Percentiles rank a stretch among this genome's conserved stretches.
Conservation (phyloP, 331 rosid genomes). For the Malus hybrid region DNA sequence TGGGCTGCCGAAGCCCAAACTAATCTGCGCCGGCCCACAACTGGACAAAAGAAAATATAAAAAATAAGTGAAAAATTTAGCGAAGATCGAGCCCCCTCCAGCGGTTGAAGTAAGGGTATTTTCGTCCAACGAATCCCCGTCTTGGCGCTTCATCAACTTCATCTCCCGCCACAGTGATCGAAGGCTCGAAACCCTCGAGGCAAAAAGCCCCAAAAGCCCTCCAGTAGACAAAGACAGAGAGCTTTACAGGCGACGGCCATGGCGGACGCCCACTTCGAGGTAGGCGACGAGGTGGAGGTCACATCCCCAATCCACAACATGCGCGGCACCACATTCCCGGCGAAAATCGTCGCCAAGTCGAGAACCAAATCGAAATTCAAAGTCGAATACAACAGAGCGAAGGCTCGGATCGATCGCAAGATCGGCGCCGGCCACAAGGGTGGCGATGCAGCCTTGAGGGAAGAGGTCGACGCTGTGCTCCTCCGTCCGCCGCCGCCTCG, state of each 20-base stretch:
- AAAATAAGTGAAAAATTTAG: too few relatives aligned
- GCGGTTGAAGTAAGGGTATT: too few relatives aligned
- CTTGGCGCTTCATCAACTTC: not conserved
- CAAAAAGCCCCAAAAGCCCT: too few relatives aligned
- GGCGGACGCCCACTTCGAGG: slow-evolving; percentile 1
- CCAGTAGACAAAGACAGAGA: too few relatives aligned
- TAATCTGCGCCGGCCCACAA: too few relatives aligned
- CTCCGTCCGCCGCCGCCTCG: slow-evolving; percentile 21
- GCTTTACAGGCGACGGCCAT: not conserved
- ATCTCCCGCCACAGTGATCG: not conserved
- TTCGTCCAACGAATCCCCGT: not conserved
- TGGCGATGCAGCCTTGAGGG: not conserved
- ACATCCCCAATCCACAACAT: not conserved
- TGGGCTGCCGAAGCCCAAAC: too few relatives aligned
- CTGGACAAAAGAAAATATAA: too few relatives aligned
- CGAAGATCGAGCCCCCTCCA: too few relatives aligned
- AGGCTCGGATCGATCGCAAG: not conserved
- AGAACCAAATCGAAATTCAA: not conserved
- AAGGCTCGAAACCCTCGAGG: too few relatives aligned
- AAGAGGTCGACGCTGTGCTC: slow-evolving; percentile 6
- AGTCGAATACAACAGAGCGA: slow-evolving; percentile 17
- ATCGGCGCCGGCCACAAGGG: not conserved
- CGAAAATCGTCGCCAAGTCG: slow-evolving; percentile 4
- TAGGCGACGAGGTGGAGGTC: slow-evolving; percentile 26
- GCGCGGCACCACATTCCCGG: slow-evolving; percentile 27